Evolutionary conservation across 1,284 basidiomycete genomes (phyloP), one percentile per base, ranked within the genome.

Genomic region (Ustilago vetiveriae): DNA sequence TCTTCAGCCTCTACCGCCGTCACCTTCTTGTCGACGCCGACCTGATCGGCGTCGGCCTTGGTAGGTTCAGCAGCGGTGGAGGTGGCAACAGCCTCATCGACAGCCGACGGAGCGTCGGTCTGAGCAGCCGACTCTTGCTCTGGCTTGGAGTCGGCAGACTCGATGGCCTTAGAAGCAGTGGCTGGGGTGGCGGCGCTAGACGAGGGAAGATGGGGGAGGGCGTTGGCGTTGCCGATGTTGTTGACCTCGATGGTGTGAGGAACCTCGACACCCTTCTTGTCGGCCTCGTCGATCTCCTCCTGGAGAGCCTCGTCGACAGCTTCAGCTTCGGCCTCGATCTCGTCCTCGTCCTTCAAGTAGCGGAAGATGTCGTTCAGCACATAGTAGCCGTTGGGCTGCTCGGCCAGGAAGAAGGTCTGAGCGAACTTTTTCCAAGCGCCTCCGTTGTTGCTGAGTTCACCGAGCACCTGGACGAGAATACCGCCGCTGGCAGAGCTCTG

Each of bases 291-390:
- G 38, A 64, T 60, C 32, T 74, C 69, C 32, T 68, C 50, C 49
- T 71, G 60, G 19, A 66, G 56, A 10, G 68, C 70, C 38, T 63
- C 59, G 46, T 65, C 65, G 27, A 73, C 55, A 17, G 57, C 60
- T 39, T 64, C 60, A 22, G 64, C 63, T 64, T 75, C 73, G 22
- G 60, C 50, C 46, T 68, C 68, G 70, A 91, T 91, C 65, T 92
- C 90, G 33, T 88, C 86, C 78, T 97, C 94, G 84, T 98, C 94
- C 86, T 96, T 96, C 72, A 98, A 86, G 87, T 95, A 98, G 69
- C 95, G 90, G 90, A 98, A 99, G 85, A 98, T 98, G 85, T 99
- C 96, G 85, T 99, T 99, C 83, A 99, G 89, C 65, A 99, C 96
- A 83, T 94, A 99, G 86, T 98, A 99, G 42, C 96, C 96, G 79